phyloP scores from a whole-genome alignment of 768 basidiomycete species.

The Amanita thiersii region DNA sequence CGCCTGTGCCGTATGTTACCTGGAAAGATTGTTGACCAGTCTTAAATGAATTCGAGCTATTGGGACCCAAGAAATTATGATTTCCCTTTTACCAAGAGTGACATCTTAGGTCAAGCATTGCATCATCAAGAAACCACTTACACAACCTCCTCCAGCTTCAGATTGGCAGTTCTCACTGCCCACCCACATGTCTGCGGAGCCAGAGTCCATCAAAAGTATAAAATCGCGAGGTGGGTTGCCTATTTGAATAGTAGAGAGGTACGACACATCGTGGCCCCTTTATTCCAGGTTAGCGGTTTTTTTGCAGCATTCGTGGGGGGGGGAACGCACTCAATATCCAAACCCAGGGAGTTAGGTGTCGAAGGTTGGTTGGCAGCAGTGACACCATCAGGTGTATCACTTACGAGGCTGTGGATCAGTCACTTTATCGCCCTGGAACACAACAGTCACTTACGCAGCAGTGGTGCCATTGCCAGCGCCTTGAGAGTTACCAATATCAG shows the following conservation, averaged over 20 bases:
- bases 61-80: constrained; percentile 58
- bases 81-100: constrained; percentile 28
- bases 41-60: constrained; percentile 55
- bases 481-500: too few relatives aligned
- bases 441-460: too few relatives aligned
- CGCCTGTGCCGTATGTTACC: constrained; percentile 64
- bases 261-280: constrained; percentile 39
- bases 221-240: constrained; percentile 59
- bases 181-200: constrained; percentile 64
- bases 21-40: constrained; percentile 42
- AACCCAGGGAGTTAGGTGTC: constrained; percentile 13
- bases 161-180: constrained; percentile 46
- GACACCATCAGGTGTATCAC: constrained; percentile 1
- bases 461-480: too few relatives aligned
- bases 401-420: too few relatives aligned
- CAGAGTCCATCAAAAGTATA: constrained; percentile 60
- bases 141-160: constrained; percentile 31
- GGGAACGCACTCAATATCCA: constrained; percentile 46
- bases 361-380: constrained; percentile 10
- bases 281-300: background rate
- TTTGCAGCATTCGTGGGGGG: background rate
- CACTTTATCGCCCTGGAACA: too few relatives aligned
- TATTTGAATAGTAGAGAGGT: constrained; percentile 50
- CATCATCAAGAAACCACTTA: constrained; percentile 16
- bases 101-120: background rate